Evolutionary conservation across 2,329 filamentous ascomycete species (phyloP).

Genomic region (Colletotrichum limetticola): DNA sequence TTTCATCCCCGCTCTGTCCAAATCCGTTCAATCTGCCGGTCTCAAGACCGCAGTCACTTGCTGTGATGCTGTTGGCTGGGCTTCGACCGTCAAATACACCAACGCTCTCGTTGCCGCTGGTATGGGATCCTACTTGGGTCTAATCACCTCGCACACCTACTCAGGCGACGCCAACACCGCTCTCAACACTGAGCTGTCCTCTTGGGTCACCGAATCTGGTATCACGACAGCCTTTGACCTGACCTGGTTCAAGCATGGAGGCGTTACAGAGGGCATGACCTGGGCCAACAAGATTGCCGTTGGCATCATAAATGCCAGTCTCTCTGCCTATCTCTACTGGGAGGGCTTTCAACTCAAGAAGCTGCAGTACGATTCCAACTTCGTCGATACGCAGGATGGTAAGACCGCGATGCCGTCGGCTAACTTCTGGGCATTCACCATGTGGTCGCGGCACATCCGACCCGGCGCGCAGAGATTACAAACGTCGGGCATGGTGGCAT

Average conservation of each 20-base stretch:
- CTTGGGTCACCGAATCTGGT: constrained; percentile 65
- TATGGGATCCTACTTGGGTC: constrained; percentile 45
- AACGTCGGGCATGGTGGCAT: constrained; percentile 19
- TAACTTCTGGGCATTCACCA: constrained; percentile 54
- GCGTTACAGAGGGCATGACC: constrained; percentile 61
- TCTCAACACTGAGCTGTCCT: constrained; percentile 52
- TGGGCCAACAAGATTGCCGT: constrained; percentile 66
- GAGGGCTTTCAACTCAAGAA: constrained; percentile 52
- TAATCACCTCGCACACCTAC: constrained; percentile 53
- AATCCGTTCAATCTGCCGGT: constrained; percentile 6
- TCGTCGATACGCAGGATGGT: constrained; percentile 42
- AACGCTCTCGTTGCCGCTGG: constrained; percentile 47
- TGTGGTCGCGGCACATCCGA: constrained; percentile 50
- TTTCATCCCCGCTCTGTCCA: constrained; percentile 32
- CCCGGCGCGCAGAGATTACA: constrained; percentile 47
- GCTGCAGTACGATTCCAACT: constrained; percentile 41
- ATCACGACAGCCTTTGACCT: constrained; percentile 55
- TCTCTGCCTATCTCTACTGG: constrained; percentile 67
- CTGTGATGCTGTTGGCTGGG: constrained; percentile 54
- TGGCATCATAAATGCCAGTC: constrained; percentile 58
- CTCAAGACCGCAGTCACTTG: constrained; percentile 42
- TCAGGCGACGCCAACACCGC: constrained; percentile 51
- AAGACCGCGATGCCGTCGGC: constrained; percentile 44
- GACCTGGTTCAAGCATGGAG: constrained; percentile 58
- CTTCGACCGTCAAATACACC: constrained; percentile 48